phyloP scores from a whole-genome alignment of 148 eudicot species.

The Camellia japonica region DNA sequence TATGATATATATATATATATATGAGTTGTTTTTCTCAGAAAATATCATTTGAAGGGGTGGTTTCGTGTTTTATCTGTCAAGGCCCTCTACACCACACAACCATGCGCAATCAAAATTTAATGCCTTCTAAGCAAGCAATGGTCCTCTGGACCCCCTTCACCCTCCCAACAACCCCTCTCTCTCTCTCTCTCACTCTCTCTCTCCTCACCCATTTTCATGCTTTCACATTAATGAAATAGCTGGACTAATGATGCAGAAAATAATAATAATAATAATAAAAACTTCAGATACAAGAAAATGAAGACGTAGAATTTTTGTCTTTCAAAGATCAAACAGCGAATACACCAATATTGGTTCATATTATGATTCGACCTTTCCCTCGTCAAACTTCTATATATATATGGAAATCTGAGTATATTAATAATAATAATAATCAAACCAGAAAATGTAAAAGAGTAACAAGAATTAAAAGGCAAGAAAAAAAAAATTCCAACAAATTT shows the following conservation, averaged over 20 bases:
- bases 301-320: neutral
- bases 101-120: neutral
- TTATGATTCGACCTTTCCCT: neutral
- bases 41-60: too few species aligned
- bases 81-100: neutral
- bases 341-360: neutral
- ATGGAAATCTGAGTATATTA: neutral
- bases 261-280: too few species aligned
- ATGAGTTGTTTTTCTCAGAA: too few species aligned
- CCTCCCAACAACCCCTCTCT: conserved; percentile 2
- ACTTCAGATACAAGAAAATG: neutral
- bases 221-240: conserved; percentile 11
- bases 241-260: neutral
- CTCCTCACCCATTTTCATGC: conserved; percentile 7
- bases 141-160: neutral
- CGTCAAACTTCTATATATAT: neutral
- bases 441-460: neutral
- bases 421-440: neutral
- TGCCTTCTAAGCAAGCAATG: neutral
- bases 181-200: neutral
- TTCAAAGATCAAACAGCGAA: too few species aligned
- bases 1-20: too few species aligned
- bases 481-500: neutral
- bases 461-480: neutral
- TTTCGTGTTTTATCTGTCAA: too few species aligned